Evolutionary conservation across 371 early-diverging fungal species (phyloP).

Genomic region (Mortierella polycephala): DNA sequence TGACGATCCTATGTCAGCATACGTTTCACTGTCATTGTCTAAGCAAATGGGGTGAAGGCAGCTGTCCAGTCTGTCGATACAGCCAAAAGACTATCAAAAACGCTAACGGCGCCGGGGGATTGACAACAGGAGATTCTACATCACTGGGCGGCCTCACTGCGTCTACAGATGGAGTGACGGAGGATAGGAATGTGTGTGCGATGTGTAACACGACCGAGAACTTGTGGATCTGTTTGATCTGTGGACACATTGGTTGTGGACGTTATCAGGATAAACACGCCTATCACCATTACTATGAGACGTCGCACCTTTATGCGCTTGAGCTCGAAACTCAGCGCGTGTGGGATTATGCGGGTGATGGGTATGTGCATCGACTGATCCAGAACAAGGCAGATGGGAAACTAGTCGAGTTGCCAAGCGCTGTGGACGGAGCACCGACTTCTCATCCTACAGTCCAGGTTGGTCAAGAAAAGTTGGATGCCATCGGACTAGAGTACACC

Average conservation of each 20-base stretch:
- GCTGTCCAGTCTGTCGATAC: conserved; percentile 93
- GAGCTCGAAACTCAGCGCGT: conserved; percentile 95
- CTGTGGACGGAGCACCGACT: conserved; percentile 44
- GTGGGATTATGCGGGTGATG: conserved; percentile 98
- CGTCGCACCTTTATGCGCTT: conserved; percentile 85
- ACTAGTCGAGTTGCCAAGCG: conserved; percentile 85
- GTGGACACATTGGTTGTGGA: conserved; percentile 91
- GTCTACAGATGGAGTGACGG: conserved; percentile 40
- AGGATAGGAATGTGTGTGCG: conserved; percentile 70
- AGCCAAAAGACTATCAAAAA: conserved; percentile 59
- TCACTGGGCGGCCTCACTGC: conserved; percentile 3
- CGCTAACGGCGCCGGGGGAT: conserved; percentile 2
- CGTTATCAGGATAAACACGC: conserved; percentile 88
- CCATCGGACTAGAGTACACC: conserved; percentile 79
- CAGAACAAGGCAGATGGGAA: conserved; percentile 92
- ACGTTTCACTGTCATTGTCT: conserved; percentile 93
- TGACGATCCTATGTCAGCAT: conserved; percentile 95
- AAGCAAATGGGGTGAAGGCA: conserved; percentile 89
- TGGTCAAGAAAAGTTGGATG: conserved; percentile 76
- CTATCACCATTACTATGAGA: conserved; percentile 82
- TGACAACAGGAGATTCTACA: not conserved
- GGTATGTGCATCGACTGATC: conserved; percentile 93
- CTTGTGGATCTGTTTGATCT: conserved; percentile 96
- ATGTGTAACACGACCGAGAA: conserved; percentile 77
- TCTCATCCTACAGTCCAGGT: conserved; percentile 26